Base-by-base conservation (phyloP, 805 yeast genomes). In the Ogataea wickerhamii region DNA sequence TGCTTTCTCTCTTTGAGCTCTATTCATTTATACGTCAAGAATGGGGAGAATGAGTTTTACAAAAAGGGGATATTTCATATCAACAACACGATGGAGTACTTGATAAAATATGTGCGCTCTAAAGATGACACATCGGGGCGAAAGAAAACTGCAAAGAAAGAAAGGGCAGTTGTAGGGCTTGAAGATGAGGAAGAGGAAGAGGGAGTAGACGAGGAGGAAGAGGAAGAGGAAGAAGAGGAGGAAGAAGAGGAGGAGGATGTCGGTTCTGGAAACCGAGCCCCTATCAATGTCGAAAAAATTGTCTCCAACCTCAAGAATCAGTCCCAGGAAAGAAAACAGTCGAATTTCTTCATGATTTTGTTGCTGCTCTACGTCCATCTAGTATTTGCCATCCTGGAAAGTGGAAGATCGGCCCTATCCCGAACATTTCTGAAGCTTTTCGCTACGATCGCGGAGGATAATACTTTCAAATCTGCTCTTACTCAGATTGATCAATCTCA, bases 1-100 rank as follows among this genome's bases (percentile, higher is more conserved):
- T 76, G 82, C 43, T 76, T 76, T 46, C 67, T 76, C 16, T 74
- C 80, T 2, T 52, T 76, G 13, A 71, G 78, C 8, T 75, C 80
- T 32, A 74, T 75, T 25, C 81, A 76, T 51, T 57, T 76, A n/a
- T 76, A 73, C 48, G 80, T 75, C 40, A 67, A 73, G 33, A 67
- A 67, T 49, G 79, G 78, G 5, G 76, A 70, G 4, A 62, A 64
- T 38, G 76, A 73, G 35, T 74, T 71, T 48, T 75, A 75, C 52
- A 63, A 58, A 34, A 69, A 68, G 32, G 81, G 82, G 0, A 64
- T 76, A 53, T 63, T 68, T 2, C 80, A 76, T 49, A 72, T 76
- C 11, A 73, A 74, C 48, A 72, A 68, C 42, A 74, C 80, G 0
- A 73, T 76, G 80, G 74, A 72, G 40, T 71, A 74, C 44, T 53